Conservation (phyloP, 257 asterid genomes). For the Solanum lycopersicoides region DNA sequence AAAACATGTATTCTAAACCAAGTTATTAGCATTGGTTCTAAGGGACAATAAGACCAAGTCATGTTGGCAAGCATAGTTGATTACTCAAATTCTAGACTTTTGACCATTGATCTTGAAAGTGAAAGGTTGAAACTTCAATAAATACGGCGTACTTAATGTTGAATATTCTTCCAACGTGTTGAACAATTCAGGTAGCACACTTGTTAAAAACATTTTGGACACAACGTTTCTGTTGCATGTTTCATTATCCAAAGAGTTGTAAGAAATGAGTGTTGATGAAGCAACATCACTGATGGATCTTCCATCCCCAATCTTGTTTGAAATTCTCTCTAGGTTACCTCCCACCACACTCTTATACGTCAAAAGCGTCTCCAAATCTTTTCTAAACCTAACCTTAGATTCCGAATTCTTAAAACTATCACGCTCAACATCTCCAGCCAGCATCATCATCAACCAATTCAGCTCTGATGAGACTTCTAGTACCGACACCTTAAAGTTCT, state of each 20-base stretch:
- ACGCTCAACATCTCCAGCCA: slow-evolving; percentile 5
- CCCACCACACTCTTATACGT: slow-evolving; percentile 10
- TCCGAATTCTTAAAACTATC: background rate
- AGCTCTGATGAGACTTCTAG: background rate
- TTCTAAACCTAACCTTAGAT: background rate
- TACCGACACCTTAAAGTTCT: background rate
- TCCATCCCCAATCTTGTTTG: slow-evolving; percentile 19
- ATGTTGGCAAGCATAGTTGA: no score
- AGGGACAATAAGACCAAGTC: no score
- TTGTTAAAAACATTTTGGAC: background rate
- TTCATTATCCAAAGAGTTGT: background rate
- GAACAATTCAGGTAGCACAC: background rate
- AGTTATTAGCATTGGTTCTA: no score
- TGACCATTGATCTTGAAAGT: background rate
- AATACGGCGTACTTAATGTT: background rate
- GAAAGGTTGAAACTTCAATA: background rate
- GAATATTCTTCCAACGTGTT: background rate
- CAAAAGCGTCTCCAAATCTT: slow-evolving; percentile 27
- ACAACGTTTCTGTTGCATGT: background rate
- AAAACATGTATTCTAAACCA: no score
- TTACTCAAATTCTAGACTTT: background rate
- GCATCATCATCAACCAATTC: slow-evolving; percentile 21
- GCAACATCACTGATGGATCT: slow-evolving; percentile 8
- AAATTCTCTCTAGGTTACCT: slow-evolving; percentile 36
- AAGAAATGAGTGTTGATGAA: background rate